Conservation (phyloP, 257 asterid species). For the Solanum sejunctum region DNA sequence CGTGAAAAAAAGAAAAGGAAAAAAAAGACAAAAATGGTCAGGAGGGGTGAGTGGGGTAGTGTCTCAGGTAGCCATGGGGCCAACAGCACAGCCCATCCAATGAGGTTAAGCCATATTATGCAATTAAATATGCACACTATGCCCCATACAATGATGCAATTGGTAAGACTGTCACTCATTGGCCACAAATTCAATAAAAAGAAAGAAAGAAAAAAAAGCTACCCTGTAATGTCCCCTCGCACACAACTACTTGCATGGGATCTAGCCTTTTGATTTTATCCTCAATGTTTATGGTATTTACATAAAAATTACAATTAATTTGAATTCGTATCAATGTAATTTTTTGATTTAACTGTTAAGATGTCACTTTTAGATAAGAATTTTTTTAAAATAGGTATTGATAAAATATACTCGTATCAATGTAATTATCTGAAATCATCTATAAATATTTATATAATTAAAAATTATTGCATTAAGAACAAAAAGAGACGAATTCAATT, state of each 20-base stretch:
- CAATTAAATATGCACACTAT: background rate
- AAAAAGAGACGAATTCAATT: too few relatives aligned
- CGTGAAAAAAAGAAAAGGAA: too few relatives aligned
- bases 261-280: background rate
- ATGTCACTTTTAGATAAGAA: too few relatives aligned
- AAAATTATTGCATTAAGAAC: too few relatives aligned
- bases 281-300: background rate
- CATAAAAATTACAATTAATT: background rate
- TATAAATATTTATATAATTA: too few relatives aligned
- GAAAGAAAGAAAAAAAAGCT: background rate
- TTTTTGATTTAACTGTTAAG: too few relatives aligned
- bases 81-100: background rate
- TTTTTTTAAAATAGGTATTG: too few relatives aligned
- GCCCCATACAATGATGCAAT: background rate
- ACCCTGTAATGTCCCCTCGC: background rate
- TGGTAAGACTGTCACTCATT: background rate
- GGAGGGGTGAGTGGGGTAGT: background rate
- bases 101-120: background rate
- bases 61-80: background rate
- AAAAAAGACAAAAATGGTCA: background rate
- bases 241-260: background rate
- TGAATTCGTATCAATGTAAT: background rate
- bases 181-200: background rate
- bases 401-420: too few relatives aligned
- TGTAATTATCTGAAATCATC: too few relatives aligned